A percentile compares a stretch with the other conserved stretches of the same genome.
These are phyloP conservation scores for Penicillium capsulatum DNA, from an alignment of 2,329 filamentous ascomycete species.

Conservation along the genomic window DNA sequence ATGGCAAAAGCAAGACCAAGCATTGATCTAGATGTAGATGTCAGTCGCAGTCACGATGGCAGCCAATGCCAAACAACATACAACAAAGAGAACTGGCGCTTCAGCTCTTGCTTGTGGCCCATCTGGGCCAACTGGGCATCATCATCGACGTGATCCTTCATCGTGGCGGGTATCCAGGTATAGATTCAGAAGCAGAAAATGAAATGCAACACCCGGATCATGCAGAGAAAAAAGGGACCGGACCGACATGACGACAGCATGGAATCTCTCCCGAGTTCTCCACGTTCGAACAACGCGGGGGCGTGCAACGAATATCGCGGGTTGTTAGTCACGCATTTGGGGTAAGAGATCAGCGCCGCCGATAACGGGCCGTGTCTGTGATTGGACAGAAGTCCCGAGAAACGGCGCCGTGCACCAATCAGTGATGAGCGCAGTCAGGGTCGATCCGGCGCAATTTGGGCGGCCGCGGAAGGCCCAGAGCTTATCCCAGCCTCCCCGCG, in stretches of 20 bases:
- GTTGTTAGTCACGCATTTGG: constrained; percentile 25
- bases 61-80: constrained; percentile 17
- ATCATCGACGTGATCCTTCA: constrained; percentile 34
- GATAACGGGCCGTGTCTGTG: too few relatives aligned
- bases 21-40: constrained; percentile 46
- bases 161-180: constrained; percentile 6
- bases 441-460: background rate
- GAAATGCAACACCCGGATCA: background rate
- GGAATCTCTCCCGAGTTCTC: constrained; percentile 12
- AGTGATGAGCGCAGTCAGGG: background rate
- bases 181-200: constrained; percentile 1
- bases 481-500: background rate
- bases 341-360: constrained; percentile 9
- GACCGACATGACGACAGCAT: constrained; percentile 12
- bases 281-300: constrained; percentile 15
- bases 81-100: constrained; percentile 56
- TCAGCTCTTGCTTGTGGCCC: constrained; percentile 56
- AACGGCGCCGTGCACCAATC: too few relatives aligned
- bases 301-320: background rate
- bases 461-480: constrained; percentile 12
- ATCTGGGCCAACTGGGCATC: constrained; percentile 52
- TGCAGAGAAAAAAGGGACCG: constrained; percentile 3
- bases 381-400: too few relatives aligned
- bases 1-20: constrained; percentile 61
- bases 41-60: background rate